Conservation (phyloP, 352 stramenopile genomes). For the Globisporangium heterothallicum region DNA sequence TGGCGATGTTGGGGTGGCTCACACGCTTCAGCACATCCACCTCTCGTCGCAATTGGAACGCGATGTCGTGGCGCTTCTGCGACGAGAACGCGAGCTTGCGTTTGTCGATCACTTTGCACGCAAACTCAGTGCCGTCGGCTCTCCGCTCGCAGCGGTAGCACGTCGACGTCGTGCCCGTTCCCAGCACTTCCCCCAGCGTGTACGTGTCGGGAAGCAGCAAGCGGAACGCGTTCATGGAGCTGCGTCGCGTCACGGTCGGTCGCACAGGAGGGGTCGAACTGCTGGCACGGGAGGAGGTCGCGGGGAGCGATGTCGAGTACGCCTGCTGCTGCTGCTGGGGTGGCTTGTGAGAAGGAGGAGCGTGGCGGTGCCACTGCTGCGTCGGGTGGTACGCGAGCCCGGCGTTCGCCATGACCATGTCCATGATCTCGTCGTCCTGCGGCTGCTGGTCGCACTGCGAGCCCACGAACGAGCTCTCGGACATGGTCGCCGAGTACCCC, state of each 20-base stretch:
- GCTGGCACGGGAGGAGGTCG: not conserved
- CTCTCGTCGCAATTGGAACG: constrained; percentile 51
- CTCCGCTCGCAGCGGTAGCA: constrained; percentile 55
- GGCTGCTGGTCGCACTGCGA: constrained; percentile 12
- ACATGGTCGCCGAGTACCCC: constrained; percentile 23
- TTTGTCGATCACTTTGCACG: constrained; percentile 82
- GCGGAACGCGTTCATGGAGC: constrained; percentile 26
- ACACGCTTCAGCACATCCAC: constrained; percentile 59
- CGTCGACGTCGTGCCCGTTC: constrained; percentile 63
- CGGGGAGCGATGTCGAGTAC: constrained; percentile 5
- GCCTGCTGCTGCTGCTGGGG: not conserved
- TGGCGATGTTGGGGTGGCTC: constrained; percentile 63
- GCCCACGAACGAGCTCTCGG: constrained; percentile 38
- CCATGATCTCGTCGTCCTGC: constrained; percentile 22
- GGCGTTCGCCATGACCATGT: constrained; percentile 26
- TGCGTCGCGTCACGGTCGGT: constrained; percentile 7
- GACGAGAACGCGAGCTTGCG: constrained; percentile 38
- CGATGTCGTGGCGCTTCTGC: constrained; percentile 46
- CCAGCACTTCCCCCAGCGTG: constrained; percentile 52
- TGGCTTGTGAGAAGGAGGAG: no score
- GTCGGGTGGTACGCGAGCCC: constrained; percentile 8
- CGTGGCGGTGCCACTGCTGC: constrained; percentile 12
- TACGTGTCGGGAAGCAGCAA: constrained; percentile 36
- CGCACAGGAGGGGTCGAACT: not conserved
- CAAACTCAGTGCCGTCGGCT: constrained; percentile 43